Evolutionary conservation across 192 early-diverging fungal genomes (phyloP).

Genomic region (Kappamyces sp.): DNA sequence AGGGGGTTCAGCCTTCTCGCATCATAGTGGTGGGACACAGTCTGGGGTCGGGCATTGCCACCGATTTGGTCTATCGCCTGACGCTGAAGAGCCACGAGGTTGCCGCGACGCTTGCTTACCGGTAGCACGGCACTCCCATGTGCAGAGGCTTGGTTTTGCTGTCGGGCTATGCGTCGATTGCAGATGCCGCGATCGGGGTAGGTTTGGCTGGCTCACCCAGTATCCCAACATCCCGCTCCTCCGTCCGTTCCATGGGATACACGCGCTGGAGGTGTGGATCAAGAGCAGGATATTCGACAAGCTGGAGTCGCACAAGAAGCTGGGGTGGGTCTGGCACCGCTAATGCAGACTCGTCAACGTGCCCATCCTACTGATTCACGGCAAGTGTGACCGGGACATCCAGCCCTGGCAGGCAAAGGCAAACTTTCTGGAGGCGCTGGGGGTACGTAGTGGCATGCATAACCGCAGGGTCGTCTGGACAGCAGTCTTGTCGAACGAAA

Average conservation of each 20-base stretch:
- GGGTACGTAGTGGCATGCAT: too few species aligned
- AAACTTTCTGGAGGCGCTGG: constrained; percentile 18
- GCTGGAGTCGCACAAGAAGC: constrained; percentile 28
- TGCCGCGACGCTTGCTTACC: not conserved
- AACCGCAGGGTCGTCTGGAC: constrained; percentile 2
- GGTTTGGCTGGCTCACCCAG: not conserved
- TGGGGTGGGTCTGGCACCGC: constrained; percentile 8
- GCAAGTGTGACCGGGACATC: constrained; percentile 39
- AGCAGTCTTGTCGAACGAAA: constrained; percentile 5
- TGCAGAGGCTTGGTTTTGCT: constrained; percentile 37
- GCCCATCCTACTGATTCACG: constrained; percentile 44
- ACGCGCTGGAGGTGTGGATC: constrained; percentile 19
- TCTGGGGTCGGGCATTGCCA: constrained; percentile 33
- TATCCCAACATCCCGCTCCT: constrained; percentile 38
- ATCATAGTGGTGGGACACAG: constrained; percentile 47
- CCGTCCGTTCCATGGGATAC: constrained; percentile 25
- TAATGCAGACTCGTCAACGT: not conserved
- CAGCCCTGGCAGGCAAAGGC: constrained; percentile 22
- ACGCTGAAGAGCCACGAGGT: constrained; percentile 9
- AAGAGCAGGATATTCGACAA: constrained; percentile 30
- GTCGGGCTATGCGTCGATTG: constrained; percentile 35
- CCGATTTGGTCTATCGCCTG: constrained; percentile 26
- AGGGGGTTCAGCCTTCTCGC: constrained; percentile 26
- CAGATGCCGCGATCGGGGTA: constrained; percentile 35
- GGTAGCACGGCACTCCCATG: constrained; percentile 10